Conservation (phyloP, 1,139 yeast genomes). For the Arxiozyma slooffiae region DNA sequence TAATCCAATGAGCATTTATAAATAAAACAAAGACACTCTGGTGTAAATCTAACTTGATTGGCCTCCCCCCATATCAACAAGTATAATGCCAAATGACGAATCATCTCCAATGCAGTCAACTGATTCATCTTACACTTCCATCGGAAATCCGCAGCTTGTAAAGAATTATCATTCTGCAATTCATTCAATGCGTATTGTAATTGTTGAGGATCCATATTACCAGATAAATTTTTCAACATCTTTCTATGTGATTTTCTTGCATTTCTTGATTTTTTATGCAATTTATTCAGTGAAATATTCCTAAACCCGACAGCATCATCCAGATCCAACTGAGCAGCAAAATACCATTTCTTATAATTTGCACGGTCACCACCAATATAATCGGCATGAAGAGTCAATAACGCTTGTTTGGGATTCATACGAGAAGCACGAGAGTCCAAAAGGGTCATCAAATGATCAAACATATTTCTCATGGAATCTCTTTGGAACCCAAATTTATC, state of each 20-base stretch:
- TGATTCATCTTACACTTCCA: conserved; percentile 75
- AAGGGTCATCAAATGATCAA: conserved; percentile 87
- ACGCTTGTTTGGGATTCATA: conserved; percentile 93
- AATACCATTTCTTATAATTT: conserved; percentile 90
- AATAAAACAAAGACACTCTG: conserved; percentile 87
- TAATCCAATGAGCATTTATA: conserved; percentile 90
- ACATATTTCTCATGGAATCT: conserved; percentile 95
- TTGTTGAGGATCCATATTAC: conserved; percentile 17
- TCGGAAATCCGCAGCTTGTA: conserved; percentile 72
- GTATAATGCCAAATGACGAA: conserved; percentile 82
- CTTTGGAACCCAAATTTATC: conserved; percentile 95
- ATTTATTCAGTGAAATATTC: conserved; percentile 59
- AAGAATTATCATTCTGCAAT: conserved; percentile 75
- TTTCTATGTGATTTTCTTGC: conserved; percentile 53
- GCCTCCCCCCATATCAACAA: conserved; percentile 97
- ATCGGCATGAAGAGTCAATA: conserved; percentile 87
- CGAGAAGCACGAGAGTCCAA: conserved; percentile 93
- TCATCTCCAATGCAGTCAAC: conserved; percentile 65
- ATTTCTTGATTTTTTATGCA: conserved; percentile 45
- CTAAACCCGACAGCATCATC: conserved; percentile 75
- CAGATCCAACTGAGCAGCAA: conserved; percentile 81
- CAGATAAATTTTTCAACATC: conserved; percentile 38
- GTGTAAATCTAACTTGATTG: conserved; percentile 89
- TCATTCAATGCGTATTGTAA: conserved; percentile 39
- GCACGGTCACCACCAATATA: conserved; percentile 93